phyloP scores from a whole-genome alignment of 371 early-diverging fungal genomes.

The Batrachochytrium dendrobatidis region DNA sequence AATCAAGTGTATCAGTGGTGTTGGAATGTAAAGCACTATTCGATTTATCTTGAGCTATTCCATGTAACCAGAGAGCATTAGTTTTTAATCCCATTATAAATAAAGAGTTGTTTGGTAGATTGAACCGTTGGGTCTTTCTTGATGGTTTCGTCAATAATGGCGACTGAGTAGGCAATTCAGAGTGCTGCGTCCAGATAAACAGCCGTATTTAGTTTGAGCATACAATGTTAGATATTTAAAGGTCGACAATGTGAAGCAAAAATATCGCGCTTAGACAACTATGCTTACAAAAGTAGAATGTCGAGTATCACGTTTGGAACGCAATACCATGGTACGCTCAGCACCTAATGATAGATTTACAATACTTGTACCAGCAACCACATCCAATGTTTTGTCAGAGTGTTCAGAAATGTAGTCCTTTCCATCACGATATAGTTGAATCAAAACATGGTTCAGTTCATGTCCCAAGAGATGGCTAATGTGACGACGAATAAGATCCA shows the following conservation, averaged over 20 bases:
- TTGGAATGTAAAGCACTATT: not conserved
- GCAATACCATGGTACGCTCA: conserved; percentile 9
- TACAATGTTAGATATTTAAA: no score
- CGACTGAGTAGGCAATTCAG: no score
- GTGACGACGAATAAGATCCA: not conserved
- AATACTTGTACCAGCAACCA: conserved; percentile 5
- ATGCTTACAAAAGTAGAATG: not conserved
- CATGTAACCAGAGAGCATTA: conserved; percentile 3
- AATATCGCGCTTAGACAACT: not conserved
- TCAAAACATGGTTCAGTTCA: conserved; percentile 10
- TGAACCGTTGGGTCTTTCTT: not conserved
- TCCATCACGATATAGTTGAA: conserved; percentile 11
- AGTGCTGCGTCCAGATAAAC: no score
- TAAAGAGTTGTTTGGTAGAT: conserved; percentile 5
- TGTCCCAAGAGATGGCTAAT: not conserved
- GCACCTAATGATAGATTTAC: conserved; percentile 11
- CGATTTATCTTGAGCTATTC: conserved; percentile 9
- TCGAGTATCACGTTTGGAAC: conserved; percentile 1
- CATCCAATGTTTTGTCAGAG: conserved; percentile 13
- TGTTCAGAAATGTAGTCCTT: conserved; percentile 13
- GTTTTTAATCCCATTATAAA: conserved; percentile 7
- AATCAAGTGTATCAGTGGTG: no score
- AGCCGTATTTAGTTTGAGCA: no score
- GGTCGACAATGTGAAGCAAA: no score
- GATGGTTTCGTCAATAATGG: not conserved